Evolutionary conservation across 2,329 filamentous ascomycete species (phyloP).

Genomic region (Chaetoscypha palmicola): DNA sequence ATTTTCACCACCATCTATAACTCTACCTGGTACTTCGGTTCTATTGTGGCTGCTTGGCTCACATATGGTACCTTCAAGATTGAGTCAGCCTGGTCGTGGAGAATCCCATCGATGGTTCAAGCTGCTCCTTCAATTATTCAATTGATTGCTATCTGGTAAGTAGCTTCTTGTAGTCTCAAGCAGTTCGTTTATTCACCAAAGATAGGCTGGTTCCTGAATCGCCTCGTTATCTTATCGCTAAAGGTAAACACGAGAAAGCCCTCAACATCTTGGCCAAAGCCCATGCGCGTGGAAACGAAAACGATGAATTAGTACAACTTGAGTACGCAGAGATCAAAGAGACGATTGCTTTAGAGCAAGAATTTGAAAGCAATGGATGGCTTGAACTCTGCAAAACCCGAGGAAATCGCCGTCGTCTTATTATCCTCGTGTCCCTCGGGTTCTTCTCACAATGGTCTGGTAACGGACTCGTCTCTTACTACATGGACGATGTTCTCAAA

Average conservation of each 20-base stretch:
- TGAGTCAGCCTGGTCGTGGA: constrained; percentile 30
- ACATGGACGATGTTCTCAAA: constrained; percentile 32
- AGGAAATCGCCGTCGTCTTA: constrained; percentile 47
- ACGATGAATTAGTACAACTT: constrained; percentile 35
- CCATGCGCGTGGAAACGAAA: constrained; percentile 34
- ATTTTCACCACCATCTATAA: constrained; percentile 42
- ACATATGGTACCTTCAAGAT: constrained; percentile 39
- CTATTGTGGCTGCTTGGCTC: constrained; percentile 40
- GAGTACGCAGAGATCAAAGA: constrained; percentile 39
- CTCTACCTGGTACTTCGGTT: constrained; percentile 38
- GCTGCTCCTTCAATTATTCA: constrained; percentile 26
- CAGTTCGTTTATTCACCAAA: background rate
- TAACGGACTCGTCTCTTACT: constrained; percentile 42
- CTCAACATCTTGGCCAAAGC: constrained; percentile 42
- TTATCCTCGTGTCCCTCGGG: constrained; percentile 47
- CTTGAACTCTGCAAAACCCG: constrained; percentile 41
- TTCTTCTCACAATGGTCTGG: constrained; percentile 53
- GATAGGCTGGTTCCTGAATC: constrained; percentile 33
- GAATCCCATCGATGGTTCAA: constrained; percentile 30
- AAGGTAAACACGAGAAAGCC: constrained; percentile 44
- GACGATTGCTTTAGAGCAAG: constrained; percentile 38
- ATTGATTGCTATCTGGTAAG: constrained; percentile 25
- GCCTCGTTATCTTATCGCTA: constrained; percentile 35
- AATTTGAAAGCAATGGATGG: constrained; percentile 40
- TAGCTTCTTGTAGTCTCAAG: background rate